phyloP scores from a whole-genome alignment of 1,284 basidiomycete species.

The Apiotrichum veenhuisii region DNA sequence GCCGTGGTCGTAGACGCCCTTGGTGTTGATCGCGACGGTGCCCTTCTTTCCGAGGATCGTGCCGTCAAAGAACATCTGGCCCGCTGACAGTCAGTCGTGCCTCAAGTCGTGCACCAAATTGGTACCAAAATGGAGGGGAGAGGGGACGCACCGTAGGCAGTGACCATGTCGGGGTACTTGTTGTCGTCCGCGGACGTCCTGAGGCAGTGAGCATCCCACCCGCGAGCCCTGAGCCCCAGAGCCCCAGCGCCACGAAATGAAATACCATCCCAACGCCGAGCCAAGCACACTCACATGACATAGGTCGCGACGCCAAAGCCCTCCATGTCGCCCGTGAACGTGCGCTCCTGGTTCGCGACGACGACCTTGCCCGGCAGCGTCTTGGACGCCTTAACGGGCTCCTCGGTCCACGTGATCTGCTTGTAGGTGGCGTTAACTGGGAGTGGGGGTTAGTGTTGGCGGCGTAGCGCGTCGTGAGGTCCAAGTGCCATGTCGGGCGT shows the following conservation, averaged over 20 bases:
- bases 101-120: background rate
- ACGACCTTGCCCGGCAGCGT: background rate
- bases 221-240: no score
- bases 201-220: background rate
- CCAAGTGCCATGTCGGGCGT: no score
- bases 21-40: background rate
- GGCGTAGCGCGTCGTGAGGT: no score
- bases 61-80: background rate
- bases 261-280: no score
- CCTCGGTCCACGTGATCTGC: background rate
- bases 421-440: background rate
- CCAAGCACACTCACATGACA: constrained; percentile 2
- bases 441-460: no score
- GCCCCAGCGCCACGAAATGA: no score
- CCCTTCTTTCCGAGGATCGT: constrained; percentile 6
- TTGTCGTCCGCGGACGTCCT: background rate
- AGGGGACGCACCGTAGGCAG: background rate
- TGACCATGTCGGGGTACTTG: no score
- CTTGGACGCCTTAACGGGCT: background rate
- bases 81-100: background rate
- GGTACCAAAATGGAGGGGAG: background rate
- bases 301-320: background rate
- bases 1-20: constrained; percentile 1
- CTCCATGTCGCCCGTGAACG: background rate
- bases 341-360: background rate